These are phyloP conservation scores for Aristolochia contorta DNA, from an alignment of 164 flowering plant genomes.

Conservation along the genomic window DNA sequence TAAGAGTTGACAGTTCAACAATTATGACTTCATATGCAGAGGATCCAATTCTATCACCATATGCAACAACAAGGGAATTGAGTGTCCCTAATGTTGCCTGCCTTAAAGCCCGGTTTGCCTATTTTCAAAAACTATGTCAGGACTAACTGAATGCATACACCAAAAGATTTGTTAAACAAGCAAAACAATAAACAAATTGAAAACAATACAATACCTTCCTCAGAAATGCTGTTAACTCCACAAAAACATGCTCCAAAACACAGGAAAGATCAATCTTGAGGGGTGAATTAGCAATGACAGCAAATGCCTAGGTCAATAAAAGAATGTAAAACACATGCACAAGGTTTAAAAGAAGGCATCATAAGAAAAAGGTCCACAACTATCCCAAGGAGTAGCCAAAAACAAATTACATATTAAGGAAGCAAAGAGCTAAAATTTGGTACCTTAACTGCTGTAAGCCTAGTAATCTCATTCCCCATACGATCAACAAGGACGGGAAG, in stretches of 20 bases:
- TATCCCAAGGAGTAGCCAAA: background rate
- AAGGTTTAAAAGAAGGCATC: background rate
- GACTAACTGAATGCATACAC: background rate
- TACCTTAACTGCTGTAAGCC: constrained; percentile 99
- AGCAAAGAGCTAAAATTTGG: background rate
- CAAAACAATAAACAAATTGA: background rate
- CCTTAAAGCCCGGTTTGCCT: constrained; percentile 92
- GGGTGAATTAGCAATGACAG: constrained; percentile 87
- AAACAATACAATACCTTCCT: constrained; percentile 49
- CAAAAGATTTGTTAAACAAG: background rate
- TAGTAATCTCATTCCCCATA: constrained; percentile 99
- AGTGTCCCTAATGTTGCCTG: constrained; percentile 94
- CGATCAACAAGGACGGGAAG: constrained; percentile 98
- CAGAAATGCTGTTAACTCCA: constrained; percentile 85
- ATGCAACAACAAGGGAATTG: constrained; percentile 82
- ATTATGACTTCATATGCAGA: constrained; percentile 89
- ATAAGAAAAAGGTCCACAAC: background rate
- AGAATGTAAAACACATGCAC: background rate
- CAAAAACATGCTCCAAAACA: constrained; percentile 73
- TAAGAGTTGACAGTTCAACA: constrained; percentile 80
- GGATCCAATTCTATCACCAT: constrained; percentile 86
- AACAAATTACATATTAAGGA: background rate
- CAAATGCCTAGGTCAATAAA: constrained; percentile 64
- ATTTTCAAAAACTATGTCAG: constrained; percentile 2
- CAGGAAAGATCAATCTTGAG: constrained; percentile 78